These are phyloP conservation scores for Metarhizium robertsii DNA, from an alignment of 2,329 filamentous ascomycete species.

Conservation along the genomic window DNA sequence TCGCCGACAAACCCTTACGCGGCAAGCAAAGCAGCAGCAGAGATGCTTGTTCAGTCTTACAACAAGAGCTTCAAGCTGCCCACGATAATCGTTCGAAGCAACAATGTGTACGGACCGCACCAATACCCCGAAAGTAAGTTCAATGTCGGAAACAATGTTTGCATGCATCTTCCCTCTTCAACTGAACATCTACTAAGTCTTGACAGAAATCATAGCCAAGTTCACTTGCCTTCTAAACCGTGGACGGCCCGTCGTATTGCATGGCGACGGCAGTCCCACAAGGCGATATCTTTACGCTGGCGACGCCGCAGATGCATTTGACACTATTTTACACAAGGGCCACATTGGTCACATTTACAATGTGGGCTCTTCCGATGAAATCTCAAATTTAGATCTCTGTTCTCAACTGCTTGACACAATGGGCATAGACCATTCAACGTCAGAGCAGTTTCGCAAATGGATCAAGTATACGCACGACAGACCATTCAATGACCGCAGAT, in stretches of 20 bases:
- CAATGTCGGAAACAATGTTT: background rate
- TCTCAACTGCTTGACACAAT: slow-evolving; percentile 54
- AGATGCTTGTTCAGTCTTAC: slow-evolving; percentile 84
- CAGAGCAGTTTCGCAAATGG: slow-evolving; percentile 50
- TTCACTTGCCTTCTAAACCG: slow-evolving; percentile 66
- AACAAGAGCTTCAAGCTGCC: slow-evolving; percentile 75
- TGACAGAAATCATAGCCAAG: slow-evolving; percentile 70
- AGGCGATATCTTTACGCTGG: slow-evolving; percentile 70
- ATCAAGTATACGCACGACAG: slow-evolving; percentile 69
- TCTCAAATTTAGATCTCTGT: slow-evolving; percentile 65
- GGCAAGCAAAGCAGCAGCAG: slow-evolving; percentile 70
- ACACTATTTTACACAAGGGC: slow-evolving; percentile 75
- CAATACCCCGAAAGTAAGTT: slow-evolving; percentile 72
- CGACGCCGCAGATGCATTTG: slow-evolving; percentile 73
- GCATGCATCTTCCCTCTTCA: background rate
- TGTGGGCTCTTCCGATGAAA: slow-evolving; percentile 67
- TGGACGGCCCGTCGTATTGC: slow-evolving; percentile 57
- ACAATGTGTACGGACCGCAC: slow-evolving; percentile 80
- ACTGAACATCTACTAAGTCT: background rate
- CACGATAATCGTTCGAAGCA: slow-evolving; percentile 69
- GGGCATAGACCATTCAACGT: slow-evolving; percentile 39
- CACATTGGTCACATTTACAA: slow-evolving; percentile 71
- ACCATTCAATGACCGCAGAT: slow-evolving; percentile 68
- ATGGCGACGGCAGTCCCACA: slow-evolving; percentile 67
- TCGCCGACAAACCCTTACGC: slow-evolving; percentile 77